Evolutionary conservation across 495 filamentous ascomycete species (phyloP).

Genomic region (Penicillium waksmanii): DNA sequence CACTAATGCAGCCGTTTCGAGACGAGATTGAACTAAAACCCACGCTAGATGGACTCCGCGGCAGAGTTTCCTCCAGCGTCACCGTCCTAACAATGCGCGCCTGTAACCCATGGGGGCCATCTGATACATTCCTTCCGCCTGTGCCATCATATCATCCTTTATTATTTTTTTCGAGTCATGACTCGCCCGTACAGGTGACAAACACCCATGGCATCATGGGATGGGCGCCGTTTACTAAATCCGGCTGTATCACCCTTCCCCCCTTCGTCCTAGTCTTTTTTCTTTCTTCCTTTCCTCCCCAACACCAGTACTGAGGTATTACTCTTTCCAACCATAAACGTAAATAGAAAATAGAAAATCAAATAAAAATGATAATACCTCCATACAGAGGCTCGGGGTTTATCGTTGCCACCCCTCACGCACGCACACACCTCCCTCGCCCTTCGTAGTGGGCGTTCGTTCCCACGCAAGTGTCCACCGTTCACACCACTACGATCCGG

Average conservation of each 20-base stretch:
- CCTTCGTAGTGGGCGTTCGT: slow-evolving; percentile 8
- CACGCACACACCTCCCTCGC: slow-evolving; percentile 10
- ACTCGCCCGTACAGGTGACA: slow-evolving; percentile 44
- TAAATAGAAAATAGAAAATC: neutral
- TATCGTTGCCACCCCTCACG: slow-evolving; percentile 28
- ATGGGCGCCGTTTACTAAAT: slow-evolving; percentile 28
- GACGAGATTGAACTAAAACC: slow-evolving; percentile 9
- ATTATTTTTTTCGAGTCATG: slow-evolving; percentile 40
- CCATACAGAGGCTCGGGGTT: slow-evolving; percentile 21
- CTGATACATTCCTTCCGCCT: slow-evolving; percentile 46
- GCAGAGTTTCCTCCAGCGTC: slow-evolving; percentile 6
- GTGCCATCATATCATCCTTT: slow-evolving; percentile 15
- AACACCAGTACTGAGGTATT: slow-evolving; percentile 3
- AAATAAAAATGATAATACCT: slow-evolving; percentile 1
- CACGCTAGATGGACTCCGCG: neutral
- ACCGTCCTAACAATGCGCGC: slow-evolving; percentile 2
- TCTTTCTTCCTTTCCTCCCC: neutral
- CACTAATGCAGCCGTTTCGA: slow-evolving; percentile 17
- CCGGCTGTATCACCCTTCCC: slow-evolving; percentile 39
- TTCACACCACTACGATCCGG: slow-evolving; percentile 2
- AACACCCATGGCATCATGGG: slow-evolving; percentile 38
- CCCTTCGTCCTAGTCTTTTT: slow-evolving; percentile 29
- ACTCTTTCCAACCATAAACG: slow-evolving; percentile 3
- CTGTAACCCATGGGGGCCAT: slow-evolving; percentile 37
- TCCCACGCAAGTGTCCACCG: slow-evolving; percentile 7